Conservation (phyloP, 257 asterid genomes). For the Jaltomata sinuosa region DNA sequence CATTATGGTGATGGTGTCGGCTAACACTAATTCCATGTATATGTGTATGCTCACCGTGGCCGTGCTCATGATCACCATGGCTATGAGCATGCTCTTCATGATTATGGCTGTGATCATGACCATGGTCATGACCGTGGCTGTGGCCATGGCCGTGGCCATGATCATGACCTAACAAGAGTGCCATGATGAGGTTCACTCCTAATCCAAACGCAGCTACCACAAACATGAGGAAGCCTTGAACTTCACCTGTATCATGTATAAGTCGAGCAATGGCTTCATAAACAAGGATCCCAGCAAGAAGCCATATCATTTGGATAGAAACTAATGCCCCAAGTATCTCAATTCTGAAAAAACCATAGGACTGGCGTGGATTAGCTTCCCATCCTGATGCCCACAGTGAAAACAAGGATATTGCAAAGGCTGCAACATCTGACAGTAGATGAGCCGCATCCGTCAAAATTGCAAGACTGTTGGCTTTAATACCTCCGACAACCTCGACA, state of each 20-base stretch:
- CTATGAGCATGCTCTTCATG: conserved; percentile 28
- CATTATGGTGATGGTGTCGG: conserved; percentile 24
- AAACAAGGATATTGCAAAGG: conserved; percentile 83
- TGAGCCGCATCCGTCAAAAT: conserved; percentile 90
- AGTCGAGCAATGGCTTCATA: conserved; percentile 80
- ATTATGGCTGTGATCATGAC: conserved; percentile 21
- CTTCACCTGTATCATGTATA: conserved; percentile 55
- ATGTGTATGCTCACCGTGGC: conserved; percentile 30
- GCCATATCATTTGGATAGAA: conserved; percentile 93
- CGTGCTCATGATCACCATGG: conserved; percentile 29
- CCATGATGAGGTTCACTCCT: conserved; percentile 72
- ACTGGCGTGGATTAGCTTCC: conserved; percentile 93
- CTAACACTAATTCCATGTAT: conserved; percentile 42
- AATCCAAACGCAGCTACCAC: conserved; percentile 75
- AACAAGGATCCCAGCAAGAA: conserved; percentile 83
- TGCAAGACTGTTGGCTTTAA: conserved; percentile 87
- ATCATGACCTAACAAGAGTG: conserved; percentile 72
- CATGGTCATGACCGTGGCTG: conserved; percentile 28
- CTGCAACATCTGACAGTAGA: conserved; percentile 83
- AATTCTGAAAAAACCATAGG: conserved; percentile 82
- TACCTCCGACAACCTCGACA: conserved; percentile 75
- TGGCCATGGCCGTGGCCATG: conserved; percentile 55
- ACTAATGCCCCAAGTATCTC: conserved; percentile 86
- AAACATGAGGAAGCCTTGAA: conserved; percentile 80
- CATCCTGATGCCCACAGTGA: conserved; percentile 96